Evolutionary conservation across 2,329 filamentous ascomycete genomes (phyloP).

Genomic region (Aspergillus quadrilineatus): DNA sequence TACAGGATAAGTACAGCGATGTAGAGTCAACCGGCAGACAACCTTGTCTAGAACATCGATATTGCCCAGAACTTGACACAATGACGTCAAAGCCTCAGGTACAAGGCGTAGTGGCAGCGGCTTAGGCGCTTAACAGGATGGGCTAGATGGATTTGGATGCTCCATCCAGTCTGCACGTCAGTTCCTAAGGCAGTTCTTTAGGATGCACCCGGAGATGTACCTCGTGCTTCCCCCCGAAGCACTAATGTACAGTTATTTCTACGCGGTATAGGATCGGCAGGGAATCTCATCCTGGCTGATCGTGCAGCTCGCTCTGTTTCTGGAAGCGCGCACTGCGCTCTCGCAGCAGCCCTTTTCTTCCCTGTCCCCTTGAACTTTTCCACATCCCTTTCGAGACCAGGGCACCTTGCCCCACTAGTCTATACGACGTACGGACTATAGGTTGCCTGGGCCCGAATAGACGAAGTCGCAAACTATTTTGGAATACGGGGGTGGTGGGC

Average conservation of each 20-base stretch:
- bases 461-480: neutral
- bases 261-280: conserved; percentile 12
- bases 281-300: conserved; percentile 17
- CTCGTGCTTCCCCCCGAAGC: conserved; percentile 34
- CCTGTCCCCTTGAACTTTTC: neutral
- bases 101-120: neutral
- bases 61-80: neutral
- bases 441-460: neutral
- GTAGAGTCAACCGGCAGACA: too few relatives aligned
- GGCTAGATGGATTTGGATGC: neutral
- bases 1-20: too few relatives aligned
- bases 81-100: conserved; percentile 11
- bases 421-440: neutral
- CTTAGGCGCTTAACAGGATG: neutral
- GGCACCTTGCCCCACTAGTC: neutral
- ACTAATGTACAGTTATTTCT: conserved; percentile 29
- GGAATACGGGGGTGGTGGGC: neutral
- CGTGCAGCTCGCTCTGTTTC: conserved; percentile 14
- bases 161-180: conserved; percentile 6
- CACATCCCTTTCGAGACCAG: neutral
- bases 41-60: neutral
- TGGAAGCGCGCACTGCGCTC: conserved; percentile 14
- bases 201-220: conserved; percentile 25
- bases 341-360: neutral
- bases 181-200: neutral